A percentile compares a stretch with the other conserved stretches of the same genome.
Evolutionary conservation across 169 alveolate species (phyloP).

Genomic region (Plasmodium coatneyi): DNA sequence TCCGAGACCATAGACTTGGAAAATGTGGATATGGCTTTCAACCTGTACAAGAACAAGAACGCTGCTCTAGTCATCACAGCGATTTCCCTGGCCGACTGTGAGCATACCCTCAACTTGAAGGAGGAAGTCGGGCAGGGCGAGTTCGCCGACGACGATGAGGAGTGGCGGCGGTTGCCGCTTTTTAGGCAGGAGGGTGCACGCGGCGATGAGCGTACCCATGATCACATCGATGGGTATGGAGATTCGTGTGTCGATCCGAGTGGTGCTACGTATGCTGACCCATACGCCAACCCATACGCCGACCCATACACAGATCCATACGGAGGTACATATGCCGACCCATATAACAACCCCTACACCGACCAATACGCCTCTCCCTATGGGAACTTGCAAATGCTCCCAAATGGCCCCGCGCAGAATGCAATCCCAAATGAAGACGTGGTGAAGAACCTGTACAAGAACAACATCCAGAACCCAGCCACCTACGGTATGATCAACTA

Average conservation of each 20-base stretch:
- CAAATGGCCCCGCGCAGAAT: neutral
- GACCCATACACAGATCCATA: neutral
- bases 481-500: slow-evolving; percentile 21
- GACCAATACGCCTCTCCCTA: neutral
- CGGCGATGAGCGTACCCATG: neutral
- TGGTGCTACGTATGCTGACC: neutral
- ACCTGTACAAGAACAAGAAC: slow-evolving; percentile 57
- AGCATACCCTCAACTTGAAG: slow-evolving; percentile 27
- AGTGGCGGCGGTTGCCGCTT: slow-evolving; percentile 37
- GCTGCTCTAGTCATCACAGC: slow-evolving; percentile 65
- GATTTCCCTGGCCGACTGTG: slow-evolving; percentile 64
- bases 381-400: neutral
- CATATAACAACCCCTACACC: neutral
- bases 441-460: slow-evolving; percentile 39
- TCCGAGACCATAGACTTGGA: slow-evolving; percentile 82
- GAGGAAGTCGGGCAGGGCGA: slow-evolving; percentile 36
- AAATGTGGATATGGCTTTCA: slow-evolving; percentile 76
- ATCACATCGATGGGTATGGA: neutral
- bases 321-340: neutral
- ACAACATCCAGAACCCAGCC: slow-evolving; percentile 30
- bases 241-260: neutral
- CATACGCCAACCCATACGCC: neutral
- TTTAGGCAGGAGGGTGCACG: neutral
- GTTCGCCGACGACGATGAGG: slow-evolving; percentile 14
- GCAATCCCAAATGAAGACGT: neutral